These are phyloP conservation scores for Rhizophora mangle DNA, from an alignment of 345 rosid species.

Conservation along the genomic window DNA sequence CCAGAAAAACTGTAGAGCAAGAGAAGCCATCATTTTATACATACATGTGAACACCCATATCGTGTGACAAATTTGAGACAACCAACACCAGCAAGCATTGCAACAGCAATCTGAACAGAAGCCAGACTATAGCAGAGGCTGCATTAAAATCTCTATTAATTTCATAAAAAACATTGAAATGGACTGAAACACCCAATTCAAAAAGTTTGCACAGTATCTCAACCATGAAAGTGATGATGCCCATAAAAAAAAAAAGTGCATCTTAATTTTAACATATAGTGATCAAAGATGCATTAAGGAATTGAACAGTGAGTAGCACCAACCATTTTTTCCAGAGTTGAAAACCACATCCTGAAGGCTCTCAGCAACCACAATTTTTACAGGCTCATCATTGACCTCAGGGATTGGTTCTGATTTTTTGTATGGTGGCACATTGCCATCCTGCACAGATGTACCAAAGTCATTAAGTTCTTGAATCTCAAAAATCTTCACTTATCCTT, in stretches of 20 bases:
- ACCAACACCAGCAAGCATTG: too few relatives aligned
- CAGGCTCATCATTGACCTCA: slow-evolving; percentile 73
- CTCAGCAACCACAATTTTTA: slow-evolving; percentile 92
- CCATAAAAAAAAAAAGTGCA: too few relatives aligned
- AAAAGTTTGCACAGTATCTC: too few relatives aligned
- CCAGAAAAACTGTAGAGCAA: slow-evolving; percentile 65
- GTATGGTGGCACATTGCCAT: slow-evolving; percentile 62
- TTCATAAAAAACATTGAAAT: too few relatives aligned
- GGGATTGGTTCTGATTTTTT: slow-evolving; percentile 92
- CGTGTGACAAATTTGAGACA: background rate
- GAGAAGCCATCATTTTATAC: background rate
- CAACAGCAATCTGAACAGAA: too few relatives aligned
- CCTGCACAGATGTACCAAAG: slow-evolving; percentile 41
- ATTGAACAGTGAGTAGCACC: slow-evolving; percentile 1
- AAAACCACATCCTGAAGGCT: slow-evolving; percentile 65
- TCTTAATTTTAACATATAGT: too few relatives aligned
- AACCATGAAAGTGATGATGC: too few relatives aligned
- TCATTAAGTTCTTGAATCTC: background rate
- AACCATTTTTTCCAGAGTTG: slow-evolving; percentile 88
- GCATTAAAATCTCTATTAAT: too few relatives aligned
- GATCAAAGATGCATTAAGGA: background rate
- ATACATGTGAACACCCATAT: background rate
- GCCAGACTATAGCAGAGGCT: too few relatives aligned
- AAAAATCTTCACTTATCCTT: too few relatives aligned
- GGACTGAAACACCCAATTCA: too few relatives aligned